Base-by-base conservation (phyloP, 768 basidiomycete species). In the Mycena filopes region DNA sequence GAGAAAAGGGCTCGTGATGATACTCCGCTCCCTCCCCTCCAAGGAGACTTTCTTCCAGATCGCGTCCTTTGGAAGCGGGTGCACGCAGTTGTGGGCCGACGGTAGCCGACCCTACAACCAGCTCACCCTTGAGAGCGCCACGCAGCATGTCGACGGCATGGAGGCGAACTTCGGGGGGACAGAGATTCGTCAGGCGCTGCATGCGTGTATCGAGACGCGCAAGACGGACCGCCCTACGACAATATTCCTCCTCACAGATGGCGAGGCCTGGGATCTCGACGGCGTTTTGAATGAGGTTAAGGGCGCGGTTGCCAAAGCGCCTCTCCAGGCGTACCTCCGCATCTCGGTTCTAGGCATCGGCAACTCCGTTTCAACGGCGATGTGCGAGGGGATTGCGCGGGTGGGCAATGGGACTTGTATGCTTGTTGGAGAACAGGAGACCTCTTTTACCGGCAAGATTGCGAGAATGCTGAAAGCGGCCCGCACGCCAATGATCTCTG, bases 331-430 rank as follows among this genome's bases (percentile, higher is more conserved):
- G 0, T 69, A 70, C 13, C 33, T 81, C 4, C 81, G 85, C 3
- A 71, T 84, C 9, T 86, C 83, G 46, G 76, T 79, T 5, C 77
- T 86, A 0, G 84, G 84, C 1, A 81, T 86, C 16, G 85, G 85
- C 10, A 23, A 67, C 15, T 60, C 54, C 0, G 80, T 76, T 0
- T 83, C 83, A 3, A 81, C 77, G 1, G 79, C 75, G 0, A 73
- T 81, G 67, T 82, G 81, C 63, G 71, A 79, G 31, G 67, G 74
- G 0, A 76, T 86, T 29, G 84, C 84, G 1, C 71, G 75, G 4
- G 71, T 72, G 1, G 84, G 85, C 3, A 74, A 78, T 2, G 85
- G 85, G 20, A 70, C 76, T 10, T 79, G 70, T 29, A 69, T 81
- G 3, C 76, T 81, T 41, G 80, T 84, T 2, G 67, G 73, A 5